These are phyloP conservation scores for Celoporthe dispersa DNA, from an alignment of 2,329 filamentous ascomycete species.

Conservation along the genomic window DNA sequence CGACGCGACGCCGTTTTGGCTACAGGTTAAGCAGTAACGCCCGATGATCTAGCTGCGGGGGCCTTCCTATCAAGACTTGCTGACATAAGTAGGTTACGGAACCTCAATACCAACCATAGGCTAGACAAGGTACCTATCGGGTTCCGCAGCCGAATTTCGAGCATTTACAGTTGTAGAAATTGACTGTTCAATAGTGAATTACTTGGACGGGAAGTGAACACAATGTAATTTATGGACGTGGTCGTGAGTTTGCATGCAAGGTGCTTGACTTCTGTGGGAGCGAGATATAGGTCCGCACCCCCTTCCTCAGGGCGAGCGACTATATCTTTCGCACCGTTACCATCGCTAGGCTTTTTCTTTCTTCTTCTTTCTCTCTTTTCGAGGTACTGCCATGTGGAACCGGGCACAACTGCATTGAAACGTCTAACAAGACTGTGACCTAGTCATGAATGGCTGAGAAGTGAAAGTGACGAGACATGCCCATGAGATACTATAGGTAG, in stretches of 20 bases:
- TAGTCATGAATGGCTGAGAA: background rate
- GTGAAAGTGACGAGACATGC: background rate
- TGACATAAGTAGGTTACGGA: constrained; percentile 11
- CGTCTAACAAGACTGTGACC: background rate
- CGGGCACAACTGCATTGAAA: background rate
- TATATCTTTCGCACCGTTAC: no score
- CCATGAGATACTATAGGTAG: background rate
- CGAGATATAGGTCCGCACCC: background rate
- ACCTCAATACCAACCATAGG: background rate
- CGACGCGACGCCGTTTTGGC: constrained; percentile 22
- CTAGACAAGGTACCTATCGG: background rate
- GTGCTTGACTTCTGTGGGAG: background rate
- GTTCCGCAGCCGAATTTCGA: background rate
- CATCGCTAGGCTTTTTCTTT: background rate
- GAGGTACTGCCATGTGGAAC: background rate
- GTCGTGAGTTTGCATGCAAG: background rate
- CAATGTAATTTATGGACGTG: background rate
- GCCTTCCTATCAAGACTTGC: background rate
- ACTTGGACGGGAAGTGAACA: background rate
- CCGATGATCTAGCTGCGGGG: constrained; percentile 4
- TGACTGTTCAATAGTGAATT: background rate
- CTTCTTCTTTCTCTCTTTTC: background rate
- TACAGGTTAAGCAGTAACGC: constrained; percentile 7
- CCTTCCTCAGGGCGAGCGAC: no score
- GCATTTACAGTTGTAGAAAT: no score